Conservation (phyloP, 2,329 filamentous ascomycete genomes). For the Beauveria pseudobassiana region DNA sequence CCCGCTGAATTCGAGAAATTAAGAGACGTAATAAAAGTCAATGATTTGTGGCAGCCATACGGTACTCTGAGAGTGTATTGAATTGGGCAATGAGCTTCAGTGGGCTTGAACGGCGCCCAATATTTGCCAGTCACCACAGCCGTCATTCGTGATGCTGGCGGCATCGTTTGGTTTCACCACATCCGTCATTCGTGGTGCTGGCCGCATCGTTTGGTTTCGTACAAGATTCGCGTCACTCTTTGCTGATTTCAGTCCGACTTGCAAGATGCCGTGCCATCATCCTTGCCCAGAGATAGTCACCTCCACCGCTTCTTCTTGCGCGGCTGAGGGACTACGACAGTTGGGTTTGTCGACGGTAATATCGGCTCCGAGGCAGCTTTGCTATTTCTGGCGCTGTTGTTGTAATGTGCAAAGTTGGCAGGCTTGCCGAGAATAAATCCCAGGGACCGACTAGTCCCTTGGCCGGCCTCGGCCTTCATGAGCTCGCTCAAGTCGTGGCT, state of each 20-base stretch:
- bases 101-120: not conserved
- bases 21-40: not conserved
- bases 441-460: conserved; percentile 17
- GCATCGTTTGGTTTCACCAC: not conserved
- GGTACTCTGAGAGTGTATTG: not conserved
- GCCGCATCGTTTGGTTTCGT: not conserved
- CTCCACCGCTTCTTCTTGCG: conserved; percentile 11
- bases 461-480: conserved; percentile 14
- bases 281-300: conserved; percentile 7
- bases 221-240: not conserved
- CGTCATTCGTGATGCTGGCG: not conserved
- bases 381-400: conserved; percentile 13
- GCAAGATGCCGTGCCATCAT: not conserved
- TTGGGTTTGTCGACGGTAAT: conserved; percentile 2
- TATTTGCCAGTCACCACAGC: not conserved
- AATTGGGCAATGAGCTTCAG: not conserved
- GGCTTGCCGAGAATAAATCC: conserved; percentile 15
- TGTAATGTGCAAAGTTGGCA: not conserved
- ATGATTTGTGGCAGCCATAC: not conserved
- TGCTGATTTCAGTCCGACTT: not conserved
- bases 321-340: conserved; percentile 8
- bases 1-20: not conserved
- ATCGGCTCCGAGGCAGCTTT: conserved; percentile 7
- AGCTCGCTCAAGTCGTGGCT: conserved; percentile 23
- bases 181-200: not conserved